Evolutionary conservation across 2,329 filamentous ascomycete species (phyloP).

Genomic region (Oidium heveae): DNA sequence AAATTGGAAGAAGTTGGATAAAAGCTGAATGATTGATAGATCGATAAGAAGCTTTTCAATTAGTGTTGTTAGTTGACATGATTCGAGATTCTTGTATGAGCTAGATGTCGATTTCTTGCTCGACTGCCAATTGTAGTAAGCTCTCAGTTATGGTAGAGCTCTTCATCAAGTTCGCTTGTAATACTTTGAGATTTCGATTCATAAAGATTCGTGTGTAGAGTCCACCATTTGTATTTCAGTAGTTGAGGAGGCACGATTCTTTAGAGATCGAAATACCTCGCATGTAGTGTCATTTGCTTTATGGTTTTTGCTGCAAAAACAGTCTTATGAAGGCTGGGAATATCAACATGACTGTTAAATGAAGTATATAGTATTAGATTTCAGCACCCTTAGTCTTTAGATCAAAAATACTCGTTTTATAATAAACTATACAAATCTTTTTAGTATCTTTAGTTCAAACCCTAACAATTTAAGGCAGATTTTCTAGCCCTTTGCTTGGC

Average conservation of each 20-base stretch:
- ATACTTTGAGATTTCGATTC: background rate
- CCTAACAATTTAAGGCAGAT: too few species aligned
- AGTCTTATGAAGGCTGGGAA: too few species aligned
- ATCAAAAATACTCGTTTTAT: too few species aligned
- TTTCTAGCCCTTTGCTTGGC: too few species aligned
- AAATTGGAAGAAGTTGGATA: background rate
- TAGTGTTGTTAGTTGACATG: background rate
- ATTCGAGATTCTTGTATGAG: background rate
- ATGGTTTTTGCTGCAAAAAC: background rate
- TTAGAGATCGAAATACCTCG: background rate
- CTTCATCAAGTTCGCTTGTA: background rate
- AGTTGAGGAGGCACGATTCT: background rate
- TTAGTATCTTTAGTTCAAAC: too few species aligned
- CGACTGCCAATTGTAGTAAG: background rate
- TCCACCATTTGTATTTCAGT: background rate
- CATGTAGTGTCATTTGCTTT: background rate
- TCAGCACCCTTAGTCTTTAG: too few species aligned
- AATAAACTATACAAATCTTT: too few species aligned
- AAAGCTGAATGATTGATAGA: background rate
- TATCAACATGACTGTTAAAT: too few species aligned
- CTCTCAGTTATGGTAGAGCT: background rate
- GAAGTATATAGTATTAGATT: too few species aligned
- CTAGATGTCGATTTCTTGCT: background rate
- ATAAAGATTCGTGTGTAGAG: background rate
- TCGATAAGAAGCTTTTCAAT: background rate